Evolutionary conservation across 1,284 basidiomycete genomes (phyloP).

Genomic region (Stygiomarasmius scandens): DNA sequence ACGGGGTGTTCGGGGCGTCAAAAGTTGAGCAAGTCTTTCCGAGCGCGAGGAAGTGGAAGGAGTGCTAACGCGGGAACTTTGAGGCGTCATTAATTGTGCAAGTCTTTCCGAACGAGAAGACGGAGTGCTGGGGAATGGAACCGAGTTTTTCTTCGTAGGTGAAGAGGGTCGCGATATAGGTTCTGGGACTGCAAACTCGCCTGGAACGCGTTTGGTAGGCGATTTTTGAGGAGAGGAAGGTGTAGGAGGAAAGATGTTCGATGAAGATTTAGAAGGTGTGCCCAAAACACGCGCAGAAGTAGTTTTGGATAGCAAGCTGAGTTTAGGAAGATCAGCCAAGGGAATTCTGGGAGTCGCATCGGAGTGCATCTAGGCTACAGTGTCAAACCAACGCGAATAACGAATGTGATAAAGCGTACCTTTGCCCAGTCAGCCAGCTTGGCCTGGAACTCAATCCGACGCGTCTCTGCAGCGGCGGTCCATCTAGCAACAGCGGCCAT

Average conservation of each 20-base stretch:
- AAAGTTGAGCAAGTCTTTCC: conserved; percentile 31
- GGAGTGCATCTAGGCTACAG: conserved; percentile 56
- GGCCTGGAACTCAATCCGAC: conserved; percentile 55
- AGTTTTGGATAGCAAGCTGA: conserved; percentile 51
- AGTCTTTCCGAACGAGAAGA: conserved; percentile 29
- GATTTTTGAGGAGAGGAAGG: conserved; percentile 38
- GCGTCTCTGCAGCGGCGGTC: conserved; percentile 67
- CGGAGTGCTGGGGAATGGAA: conserved; percentile 55
- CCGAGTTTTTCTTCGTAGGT: neutral
- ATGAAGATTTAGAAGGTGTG: conserved; percentile 66
- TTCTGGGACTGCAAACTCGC: conserved; percentile 40
- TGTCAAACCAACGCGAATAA: neutral
- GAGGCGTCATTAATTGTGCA: conserved; percentile 32
- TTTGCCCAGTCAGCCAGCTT: conserved; percentile 69
- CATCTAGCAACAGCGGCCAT: conserved; percentile 85
- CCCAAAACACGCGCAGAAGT: conserved; percentile 71
- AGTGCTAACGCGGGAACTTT: conserved; percentile 50
- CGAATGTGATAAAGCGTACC: conserved; percentile 38
- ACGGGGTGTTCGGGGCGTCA: conserved; percentile 34
- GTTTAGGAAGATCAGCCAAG: conserved; percentile 62
- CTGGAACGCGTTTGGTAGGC: conserved; percentile 45
- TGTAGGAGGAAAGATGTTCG: conserved; percentile 47
- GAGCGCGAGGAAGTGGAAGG: conserved; percentile 38
- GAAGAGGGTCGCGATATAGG: neutral
- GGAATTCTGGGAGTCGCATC: conserved; percentile 61